Conservation (phyloP, 2,329 filamentous ascomycete genomes). For the Chaetoscypha palmicola region DNA sequence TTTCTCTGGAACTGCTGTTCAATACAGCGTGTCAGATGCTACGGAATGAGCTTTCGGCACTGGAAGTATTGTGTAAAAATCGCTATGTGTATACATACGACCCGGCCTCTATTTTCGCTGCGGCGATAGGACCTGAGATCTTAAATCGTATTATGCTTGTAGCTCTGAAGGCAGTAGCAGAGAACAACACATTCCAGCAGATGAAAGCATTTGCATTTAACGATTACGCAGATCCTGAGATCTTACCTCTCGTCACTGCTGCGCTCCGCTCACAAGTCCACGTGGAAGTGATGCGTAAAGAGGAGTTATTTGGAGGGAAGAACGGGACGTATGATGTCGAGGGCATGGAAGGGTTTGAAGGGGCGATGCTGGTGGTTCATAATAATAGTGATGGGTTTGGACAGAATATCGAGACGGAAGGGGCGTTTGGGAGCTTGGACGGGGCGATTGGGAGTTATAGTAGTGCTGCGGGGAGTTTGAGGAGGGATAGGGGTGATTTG, state of each 20-base stretch:
- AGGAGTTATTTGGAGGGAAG: slow-evolving; percentile 17
- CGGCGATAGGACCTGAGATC: slow-evolving; percentile 15
- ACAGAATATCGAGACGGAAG: slow-evolving; percentile 28
- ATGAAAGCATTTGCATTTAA: slow-evolving; percentile 25
- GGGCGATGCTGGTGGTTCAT: slow-evolving; percentile 24
- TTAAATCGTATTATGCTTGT: slow-evolving; percentile 21
- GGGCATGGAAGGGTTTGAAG: slow-evolving; percentile 5
- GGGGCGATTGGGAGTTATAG: slow-evolving; percentile 24
- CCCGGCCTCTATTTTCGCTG: slow-evolving; percentile 25
- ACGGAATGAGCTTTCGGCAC: slow-evolving; percentile 23
- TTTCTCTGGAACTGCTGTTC: slow-evolving; percentile 25
- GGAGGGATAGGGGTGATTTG: slow-evolving; percentile 20
- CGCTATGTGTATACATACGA: slow-evolving; percentile 27
- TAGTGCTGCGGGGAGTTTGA: slow-evolving; percentile 25
- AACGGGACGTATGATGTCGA: slow-evolving; percentile 12
- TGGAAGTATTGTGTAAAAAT: slow-evolving; percentile 21
- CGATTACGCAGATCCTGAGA: slow-evolving; percentile 17
- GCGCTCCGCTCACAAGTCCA: slow-evolving; percentile 18
- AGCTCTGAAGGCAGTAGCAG: slow-evolving; percentile 18
- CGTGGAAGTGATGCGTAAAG: slow-evolving; percentile 14
- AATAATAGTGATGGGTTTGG: slow-evolving; percentile 29
- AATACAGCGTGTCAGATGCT: slow-evolving; percentile 21
- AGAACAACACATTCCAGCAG: slow-evolving; percentile 15
- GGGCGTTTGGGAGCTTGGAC: slow-evolving; percentile 23
- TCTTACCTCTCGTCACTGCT: not conserved